Evolutionary conservation across 305 asterid genomes (phyloP).

Genomic region (Rubia peregrina): DNA sequence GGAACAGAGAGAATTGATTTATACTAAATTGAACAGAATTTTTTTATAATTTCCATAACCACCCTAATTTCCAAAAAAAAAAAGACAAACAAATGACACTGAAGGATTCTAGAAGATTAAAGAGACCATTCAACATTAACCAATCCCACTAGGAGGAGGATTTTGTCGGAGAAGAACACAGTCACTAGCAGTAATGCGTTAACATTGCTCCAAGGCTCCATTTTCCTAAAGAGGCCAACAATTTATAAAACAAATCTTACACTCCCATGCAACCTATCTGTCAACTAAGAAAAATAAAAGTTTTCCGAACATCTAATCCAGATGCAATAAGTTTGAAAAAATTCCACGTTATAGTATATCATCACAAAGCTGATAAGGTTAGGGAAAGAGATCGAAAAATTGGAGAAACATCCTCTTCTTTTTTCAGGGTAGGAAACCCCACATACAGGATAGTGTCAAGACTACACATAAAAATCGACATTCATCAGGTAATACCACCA

Average conservation of each 20-base stretch:
- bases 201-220: not conserved
- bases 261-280: not conserved
- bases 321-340: not conserved
- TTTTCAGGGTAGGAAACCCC: not conserved
- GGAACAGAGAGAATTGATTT: too few species aligned
- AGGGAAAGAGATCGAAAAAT: not conserved
- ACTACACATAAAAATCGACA: not conserved
- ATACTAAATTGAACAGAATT: too few species aligned
- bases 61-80: too few species aligned
- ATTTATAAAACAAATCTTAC: not conserved
- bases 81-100: not conserved
- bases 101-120: not conserved
- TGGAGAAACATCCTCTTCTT: not conserved
- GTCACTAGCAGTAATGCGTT: not conserved
- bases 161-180: not conserved
- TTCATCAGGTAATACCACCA: not conserved
- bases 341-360: not conserved
- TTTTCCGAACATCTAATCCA: not conserved
- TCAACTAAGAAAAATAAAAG: not conserved
- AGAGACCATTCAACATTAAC: not conserved
- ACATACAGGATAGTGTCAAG: not conserved
- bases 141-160: not conserved
- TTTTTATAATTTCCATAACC: too few species aligned
- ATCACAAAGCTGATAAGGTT: not conserved
- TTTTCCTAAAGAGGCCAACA: not conserved